Evolutionary conservation across 108 stramenopile species (phyloP).

Genomic region (Fragilaria crotonensis): DNA sequence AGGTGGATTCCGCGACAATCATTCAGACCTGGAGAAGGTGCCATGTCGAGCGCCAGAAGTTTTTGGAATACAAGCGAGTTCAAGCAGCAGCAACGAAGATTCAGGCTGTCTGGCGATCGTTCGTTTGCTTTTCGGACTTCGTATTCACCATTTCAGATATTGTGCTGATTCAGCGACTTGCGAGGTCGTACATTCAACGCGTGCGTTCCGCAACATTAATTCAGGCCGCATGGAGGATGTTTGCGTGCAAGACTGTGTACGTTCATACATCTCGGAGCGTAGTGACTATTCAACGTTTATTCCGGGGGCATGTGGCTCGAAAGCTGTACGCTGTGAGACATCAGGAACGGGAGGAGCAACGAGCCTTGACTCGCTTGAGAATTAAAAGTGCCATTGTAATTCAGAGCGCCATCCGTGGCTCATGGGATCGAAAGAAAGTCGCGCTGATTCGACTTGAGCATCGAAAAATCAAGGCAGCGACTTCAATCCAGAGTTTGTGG

Average conservation of each 20-base stretch:
- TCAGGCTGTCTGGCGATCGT: constrained; percentile 58
- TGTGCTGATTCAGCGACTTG: constrained; percentile 48
- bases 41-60: background rate
- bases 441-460: background rate
- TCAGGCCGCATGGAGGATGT: constrained; percentile 54
- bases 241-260: background rate
- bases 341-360: background rate
- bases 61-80: background rate
- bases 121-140: constrained; percentile 48
- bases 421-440: background rate
- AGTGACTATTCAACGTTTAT: constrained; percentile 1
- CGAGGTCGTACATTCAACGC: background rate
- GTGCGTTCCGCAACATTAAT: constrained; percentile 34
- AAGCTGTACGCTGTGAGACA: background rate
- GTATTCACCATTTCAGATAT: constrained; percentile 55
- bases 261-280: background rate
- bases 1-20: constrained; percentile 35
- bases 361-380: background rate
- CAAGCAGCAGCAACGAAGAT: constrained; percentile 39
- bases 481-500: constrained; percentile 17
- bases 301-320: background rate
- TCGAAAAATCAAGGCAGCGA: background rate
- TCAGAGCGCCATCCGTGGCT: background rate
- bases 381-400: background rate
- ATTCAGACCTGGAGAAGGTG: constrained; percentile 34